Conservation (phyloP, 495 filamentous ascomycete species). For the Neurospora sp. region DNA sequence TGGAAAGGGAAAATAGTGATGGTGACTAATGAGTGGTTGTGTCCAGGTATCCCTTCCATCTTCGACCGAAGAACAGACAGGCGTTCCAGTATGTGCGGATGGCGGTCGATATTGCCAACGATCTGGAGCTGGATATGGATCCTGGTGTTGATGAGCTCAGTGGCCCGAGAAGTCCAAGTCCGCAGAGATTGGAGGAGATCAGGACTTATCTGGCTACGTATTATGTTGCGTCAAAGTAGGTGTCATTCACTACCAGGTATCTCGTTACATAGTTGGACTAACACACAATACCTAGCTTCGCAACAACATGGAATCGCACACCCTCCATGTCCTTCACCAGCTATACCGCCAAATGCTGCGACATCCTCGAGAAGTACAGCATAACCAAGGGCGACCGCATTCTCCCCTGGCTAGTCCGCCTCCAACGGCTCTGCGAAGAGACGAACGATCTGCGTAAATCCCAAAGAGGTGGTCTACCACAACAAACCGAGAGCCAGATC, state of each 20-base stretch:
- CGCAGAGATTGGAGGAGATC: constrained; percentile 23
- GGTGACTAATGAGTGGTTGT: neutral
- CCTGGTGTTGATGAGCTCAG: constrained; percentile 4
- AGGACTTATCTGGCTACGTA: constrained; percentile 30
- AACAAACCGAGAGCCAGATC: constrained; percentile 27
- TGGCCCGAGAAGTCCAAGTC: neutral
- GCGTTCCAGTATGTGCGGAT: constrained; percentile 35
- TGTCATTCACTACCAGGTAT: neutral
- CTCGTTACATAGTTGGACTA: neutral
- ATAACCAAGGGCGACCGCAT: constrained; percentile 21
- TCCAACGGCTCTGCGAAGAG: constrained; percentile 29
- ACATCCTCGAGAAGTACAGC: constrained; percentile 23
- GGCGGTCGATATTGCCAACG: constrained; percentile 34
- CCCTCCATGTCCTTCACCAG: constrained; percentile 17
- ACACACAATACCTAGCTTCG: constrained; percentile 12
- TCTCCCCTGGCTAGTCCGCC: constrained; percentile 32
- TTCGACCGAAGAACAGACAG: constrained; percentile 36
- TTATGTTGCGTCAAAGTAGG: constrained; percentile 27
- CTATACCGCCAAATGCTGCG: constrained; percentile 26
- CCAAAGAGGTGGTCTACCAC: constrained; percentile 3
- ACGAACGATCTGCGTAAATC: constrained; percentile 22
- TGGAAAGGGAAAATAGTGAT: neutral
- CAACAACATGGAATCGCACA: constrained; percentile 23
- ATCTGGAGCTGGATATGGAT: constrained; percentile 32
- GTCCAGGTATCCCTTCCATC: constrained; percentile 37